Conservation (phyloP, 495 filamentous ascomycete genomes). For the Neurospora sp. region DNA sequence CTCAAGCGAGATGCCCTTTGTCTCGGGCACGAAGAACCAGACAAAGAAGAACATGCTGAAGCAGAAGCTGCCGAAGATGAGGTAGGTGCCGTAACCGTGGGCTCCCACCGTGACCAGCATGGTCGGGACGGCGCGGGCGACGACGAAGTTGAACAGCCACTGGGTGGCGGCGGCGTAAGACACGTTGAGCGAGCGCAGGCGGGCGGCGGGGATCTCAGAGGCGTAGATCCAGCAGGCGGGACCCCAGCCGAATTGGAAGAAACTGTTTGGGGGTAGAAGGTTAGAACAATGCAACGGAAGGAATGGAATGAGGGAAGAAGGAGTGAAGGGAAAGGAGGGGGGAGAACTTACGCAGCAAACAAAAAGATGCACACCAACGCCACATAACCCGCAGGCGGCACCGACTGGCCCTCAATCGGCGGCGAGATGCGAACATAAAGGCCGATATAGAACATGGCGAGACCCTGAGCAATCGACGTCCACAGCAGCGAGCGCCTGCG, state of each 20-base stretch:
- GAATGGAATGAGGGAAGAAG: background rate
- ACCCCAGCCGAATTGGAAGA: conserved; percentile 74
- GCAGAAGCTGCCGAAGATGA: conserved; percentile 53
- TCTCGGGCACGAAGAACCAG: conserved; percentile 66
- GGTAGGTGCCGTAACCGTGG: conserved; percentile 52
- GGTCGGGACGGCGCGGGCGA: conserved; percentile 49
- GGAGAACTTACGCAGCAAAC: conserved; percentile 44
- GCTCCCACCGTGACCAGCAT: conserved; percentile 56
- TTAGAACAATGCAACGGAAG: background rate
- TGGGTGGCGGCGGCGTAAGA: conserved; percentile 59
- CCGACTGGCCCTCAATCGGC: conserved; percentile 35
- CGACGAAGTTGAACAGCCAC: conserved; percentile 64
- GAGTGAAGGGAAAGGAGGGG: background rate
- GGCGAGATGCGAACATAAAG: conserved; percentile 67
- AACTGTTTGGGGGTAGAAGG: conserved; percentile 14
- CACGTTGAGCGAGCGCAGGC: conserved; percentile 62
- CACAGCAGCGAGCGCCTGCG: conserved; percentile 60
- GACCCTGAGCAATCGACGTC: conserved; percentile 59
- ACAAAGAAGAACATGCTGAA: conserved; percentile 57
- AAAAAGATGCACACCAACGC: conserved; percentile 63
- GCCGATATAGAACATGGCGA: conserved; percentile 73
- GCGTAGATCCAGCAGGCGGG: conserved; percentile 73
- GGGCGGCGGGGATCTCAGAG: conserved; percentile 62
- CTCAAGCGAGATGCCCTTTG: conserved; percentile 45
- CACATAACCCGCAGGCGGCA: conserved; percentile 46